phyloP scores from a whole-genome alignment of 352 stramenopile genomes.

The Globisporangium cystogenes region DNA sequence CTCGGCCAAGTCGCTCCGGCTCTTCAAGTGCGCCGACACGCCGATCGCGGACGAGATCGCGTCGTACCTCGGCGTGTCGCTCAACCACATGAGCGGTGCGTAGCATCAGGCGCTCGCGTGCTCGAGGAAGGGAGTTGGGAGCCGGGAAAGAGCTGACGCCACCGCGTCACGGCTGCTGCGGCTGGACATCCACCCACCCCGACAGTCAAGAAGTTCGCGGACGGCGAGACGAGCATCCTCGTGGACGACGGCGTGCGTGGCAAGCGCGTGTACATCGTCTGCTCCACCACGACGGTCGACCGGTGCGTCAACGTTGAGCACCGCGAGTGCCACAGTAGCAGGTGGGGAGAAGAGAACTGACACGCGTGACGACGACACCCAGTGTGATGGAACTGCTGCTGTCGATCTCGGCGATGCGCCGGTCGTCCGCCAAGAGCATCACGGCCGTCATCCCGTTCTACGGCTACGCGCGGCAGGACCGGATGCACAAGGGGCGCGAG shows the following conservation, averaged over 20 bases:
- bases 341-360: too few relatives aligned
- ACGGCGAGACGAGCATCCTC: constrained; percentile 75
- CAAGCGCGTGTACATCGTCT: constrained; percentile 84
- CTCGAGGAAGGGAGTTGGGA: not conserved
- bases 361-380: not conserved
- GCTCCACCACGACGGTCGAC: constrained; percentile 82
- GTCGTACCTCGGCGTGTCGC: constrained; percentile 63
- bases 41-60: constrained; percentile 85
- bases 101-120: too few relatives aligned
- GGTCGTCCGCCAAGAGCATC: constrained; percentile 82
- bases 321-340: too few relatives aligned
- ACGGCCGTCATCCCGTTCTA: constrained; percentile 87
- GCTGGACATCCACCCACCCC: too few relatives aligned
- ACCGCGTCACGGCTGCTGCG: too few relatives aligned
- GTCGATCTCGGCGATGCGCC: constrained; percentile 79
- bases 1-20: constrained; percentile 79
- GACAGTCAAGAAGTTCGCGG: constrained; percentile 73
- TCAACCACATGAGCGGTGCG: constrained; percentile 71
- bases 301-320: constrained; percentile 22
- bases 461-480: constrained; percentile 81
- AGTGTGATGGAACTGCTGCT: constrained; percentile 84
- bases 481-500: constrained; percentile 80
- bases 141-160: too few relatives aligned
- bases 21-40: constrained; percentile 87
- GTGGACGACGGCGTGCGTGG: constrained; percentile 78